phyloP scores from a whole-genome alignment of 768 basidiomycete species.

The Russula earlei region DNA sequence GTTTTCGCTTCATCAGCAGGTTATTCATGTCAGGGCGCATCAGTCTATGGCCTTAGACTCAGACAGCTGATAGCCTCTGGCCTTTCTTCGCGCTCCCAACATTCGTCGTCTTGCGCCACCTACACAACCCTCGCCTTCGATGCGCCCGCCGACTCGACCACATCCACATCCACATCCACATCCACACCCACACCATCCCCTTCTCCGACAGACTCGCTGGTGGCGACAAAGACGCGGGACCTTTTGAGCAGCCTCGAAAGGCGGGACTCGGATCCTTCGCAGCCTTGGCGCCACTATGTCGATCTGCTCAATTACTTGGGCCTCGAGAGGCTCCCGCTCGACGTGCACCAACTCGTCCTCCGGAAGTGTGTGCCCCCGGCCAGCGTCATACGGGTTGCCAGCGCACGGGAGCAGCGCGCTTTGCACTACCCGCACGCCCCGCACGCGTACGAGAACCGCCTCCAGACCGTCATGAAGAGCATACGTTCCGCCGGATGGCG shows the following conservation, averaged over 20 bases:
- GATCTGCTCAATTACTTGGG: slow-evolving; percentile 44
- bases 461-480: slow-evolving; percentile 59
- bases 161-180: neutral
- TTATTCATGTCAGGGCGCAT: slow-evolving; percentile 17
- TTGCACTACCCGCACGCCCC: slow-evolving; percentile 31
- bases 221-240: slow-evolving; percentile 16
- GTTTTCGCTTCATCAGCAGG: neutral
- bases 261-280: slow-evolving; percentile 28
- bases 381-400: slow-evolving; percentile 35
- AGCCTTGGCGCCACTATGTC: slow-evolving; percentile 58
- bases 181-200: neutral
- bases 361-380: slow-evolving; percentile 51
- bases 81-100: neutral
- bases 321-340: slow-evolving; percentile 44
- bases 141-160: neutral
- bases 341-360: slow-evolving; percentile 61
- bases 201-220: slow-evolving; percentile 15
- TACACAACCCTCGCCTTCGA: neutral
- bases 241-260: slow-evolving; percentile 12
- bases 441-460: slow-evolving; percentile 56
- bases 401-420: slow-evolving; percentile 34
- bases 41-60: slow-evolving; percentile 9
- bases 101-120: slow-evolving; percentile 9
- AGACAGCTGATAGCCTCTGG: slow-evolving; percentile 3
- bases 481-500: slow-evolving; percentile 46